Conservation (phyloP, 139 green algal genomes). For the Coelastrella sp. region DNA sequence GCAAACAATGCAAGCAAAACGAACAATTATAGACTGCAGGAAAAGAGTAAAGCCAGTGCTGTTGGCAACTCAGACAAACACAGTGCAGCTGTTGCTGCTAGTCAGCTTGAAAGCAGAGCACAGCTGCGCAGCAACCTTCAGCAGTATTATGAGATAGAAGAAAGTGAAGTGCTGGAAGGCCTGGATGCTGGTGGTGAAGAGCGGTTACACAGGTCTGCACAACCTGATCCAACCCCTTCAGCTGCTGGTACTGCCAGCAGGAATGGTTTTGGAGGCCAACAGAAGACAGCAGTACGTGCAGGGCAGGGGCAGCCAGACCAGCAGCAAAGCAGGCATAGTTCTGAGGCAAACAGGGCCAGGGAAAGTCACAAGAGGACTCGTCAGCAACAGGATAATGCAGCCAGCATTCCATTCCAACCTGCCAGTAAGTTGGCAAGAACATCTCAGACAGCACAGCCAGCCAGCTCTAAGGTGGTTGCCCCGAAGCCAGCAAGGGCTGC, state of each 20-base stretch:
- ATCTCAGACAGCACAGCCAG: not conserved
- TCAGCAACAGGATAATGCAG: not conserved
- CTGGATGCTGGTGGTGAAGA: not conserved
- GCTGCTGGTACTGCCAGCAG: not conserved
- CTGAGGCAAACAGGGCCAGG: not conserved
- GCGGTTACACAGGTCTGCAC: too few species aligned
- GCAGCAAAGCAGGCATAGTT: not conserved
- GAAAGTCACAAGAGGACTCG: not conserved
- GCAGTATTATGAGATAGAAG: not conserved
- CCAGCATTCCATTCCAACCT: not conserved
- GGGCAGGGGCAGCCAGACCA: not conserved
- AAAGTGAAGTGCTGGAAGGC: not conserved
- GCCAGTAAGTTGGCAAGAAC: not conserved
- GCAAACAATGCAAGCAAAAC: too few species aligned
- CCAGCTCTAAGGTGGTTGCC: not conserved
- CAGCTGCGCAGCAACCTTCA: not conserved
- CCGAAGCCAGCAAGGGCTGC: not conserved
- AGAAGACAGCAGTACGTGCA: not conserved
- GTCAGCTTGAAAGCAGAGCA: not conserved
- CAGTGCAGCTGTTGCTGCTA: not conserved
- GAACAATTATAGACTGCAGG: too few species aligned
- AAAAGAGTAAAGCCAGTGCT: not conserved
- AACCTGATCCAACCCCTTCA: not conserved
- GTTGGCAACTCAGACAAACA: not conserved
- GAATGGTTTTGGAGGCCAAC: not conserved